phyloP scores from a whole-genome alignment of 2,329 filamentous ascomycete species.

The Diaporthe eres region DNA sequence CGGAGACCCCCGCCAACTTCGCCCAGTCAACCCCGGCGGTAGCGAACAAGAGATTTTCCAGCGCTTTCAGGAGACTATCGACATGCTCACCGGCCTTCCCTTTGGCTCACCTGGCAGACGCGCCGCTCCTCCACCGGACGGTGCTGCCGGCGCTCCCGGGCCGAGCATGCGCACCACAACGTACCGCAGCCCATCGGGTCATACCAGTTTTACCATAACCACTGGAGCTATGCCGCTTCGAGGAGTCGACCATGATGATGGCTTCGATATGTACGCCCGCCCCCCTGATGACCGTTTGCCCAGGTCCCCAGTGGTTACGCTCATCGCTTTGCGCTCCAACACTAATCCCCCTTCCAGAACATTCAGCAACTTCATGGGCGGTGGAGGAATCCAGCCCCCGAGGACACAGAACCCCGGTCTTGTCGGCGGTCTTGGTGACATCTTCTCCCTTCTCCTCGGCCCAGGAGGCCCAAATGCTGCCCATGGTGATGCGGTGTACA shows the following conservation, averaged over 20 bases:
- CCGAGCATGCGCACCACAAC: conserved; percentile 34
- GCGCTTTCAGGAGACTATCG: conserved; percentile 54
- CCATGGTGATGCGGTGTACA: conserved; percentile 87
- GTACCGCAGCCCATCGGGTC: conserved; percentile 29
- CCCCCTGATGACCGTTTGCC: conserved; percentile 22
- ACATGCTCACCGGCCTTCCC: conserved; percentile 57
- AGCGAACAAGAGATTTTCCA: conserved; percentile 55
- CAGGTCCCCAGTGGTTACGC: conserved; percentile 39
- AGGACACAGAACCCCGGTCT: conserved; percentile 49
- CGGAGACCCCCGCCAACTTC: background rate
- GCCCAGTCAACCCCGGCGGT: conserved; percentile 44
- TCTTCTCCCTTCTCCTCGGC: conserved; percentile 66
- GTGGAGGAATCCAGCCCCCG: conserved; percentile 47
- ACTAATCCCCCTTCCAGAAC: conserved; percentile 59
- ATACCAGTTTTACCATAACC: conserved; percentile 40
- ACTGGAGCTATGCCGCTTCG: conserved; percentile 35
- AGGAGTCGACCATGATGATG: conserved; percentile 60
- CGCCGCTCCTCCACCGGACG: conserved; percentile 2
- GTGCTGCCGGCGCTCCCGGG: background rate
- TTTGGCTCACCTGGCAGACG: conserved; percentile 47
- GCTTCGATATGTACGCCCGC: conserved; percentile 64
- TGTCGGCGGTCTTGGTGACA: conserved; percentile 61
- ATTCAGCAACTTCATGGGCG: conserved; percentile 61
- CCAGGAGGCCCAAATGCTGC: conserved; percentile 61
- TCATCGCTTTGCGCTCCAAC: conserved; percentile 40